Conservation (phyloP, 495 filamentous ascomycete species). For the Podospora didyma region DNA sequence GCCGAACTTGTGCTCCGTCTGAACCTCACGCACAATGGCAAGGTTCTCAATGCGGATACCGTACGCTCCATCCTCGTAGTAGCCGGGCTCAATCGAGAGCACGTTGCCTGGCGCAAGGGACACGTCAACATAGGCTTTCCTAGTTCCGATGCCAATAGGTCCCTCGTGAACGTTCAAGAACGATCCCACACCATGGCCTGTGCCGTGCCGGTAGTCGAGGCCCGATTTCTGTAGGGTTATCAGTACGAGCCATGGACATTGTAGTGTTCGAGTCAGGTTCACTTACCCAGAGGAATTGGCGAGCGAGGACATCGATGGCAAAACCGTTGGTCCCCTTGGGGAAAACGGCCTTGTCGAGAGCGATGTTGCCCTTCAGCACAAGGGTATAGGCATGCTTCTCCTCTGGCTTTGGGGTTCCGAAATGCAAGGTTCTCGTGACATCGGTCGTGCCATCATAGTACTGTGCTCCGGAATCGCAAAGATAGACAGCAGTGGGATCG, state of each 20-base stretch:
- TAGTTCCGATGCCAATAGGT: slow-evolving; percentile 91
- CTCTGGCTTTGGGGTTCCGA: slow-evolving; percentile 76
- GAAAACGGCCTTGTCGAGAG: slow-evolving; percentile 80
- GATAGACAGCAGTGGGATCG: slow-evolving; percentile 83
- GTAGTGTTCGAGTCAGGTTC: background rate
- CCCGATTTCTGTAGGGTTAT: slow-evolving; percentile 58
- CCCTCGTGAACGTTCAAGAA: slow-evolving; percentile 95
- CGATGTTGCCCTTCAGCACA: slow-evolving; percentile 94
- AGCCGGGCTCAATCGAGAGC: slow-evolving; percentile 92
- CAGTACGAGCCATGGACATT: slow-evolving; percentile 6
- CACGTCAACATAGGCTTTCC: slow-evolving; percentile 88
- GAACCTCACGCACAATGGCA: slow-evolving; percentile 79
- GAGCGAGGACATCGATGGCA: slow-evolving; percentile 82
- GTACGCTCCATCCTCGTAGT: slow-evolving; percentile 95
- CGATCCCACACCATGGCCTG: slow-evolving; percentile 93
- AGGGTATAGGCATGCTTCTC: slow-evolving; percentile 92
- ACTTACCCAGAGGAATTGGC: slow-evolving; percentile 81
- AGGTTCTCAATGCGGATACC: slow-evolving; percentile 99
- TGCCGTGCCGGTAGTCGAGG: slow-evolving; percentile 93
- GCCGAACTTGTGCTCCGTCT: slow-evolving; percentile 83
- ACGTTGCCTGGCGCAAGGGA: slow-evolving; percentile 88
- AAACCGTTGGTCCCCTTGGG: slow-evolving; percentile 94
- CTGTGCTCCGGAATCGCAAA: slow-evolving; percentile 96
- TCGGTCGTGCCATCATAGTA: slow-evolving; percentile 96
- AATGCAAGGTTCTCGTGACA: slow-evolving; percentile 90